A percentile compares a stretch with the other conserved stretches of the same genome.
These are phyloP conservation scores for Cystofilobasidium ferigula DNA, from an alignment of 768 basidiomycete species.

Conservation along the genomic window DNA sequence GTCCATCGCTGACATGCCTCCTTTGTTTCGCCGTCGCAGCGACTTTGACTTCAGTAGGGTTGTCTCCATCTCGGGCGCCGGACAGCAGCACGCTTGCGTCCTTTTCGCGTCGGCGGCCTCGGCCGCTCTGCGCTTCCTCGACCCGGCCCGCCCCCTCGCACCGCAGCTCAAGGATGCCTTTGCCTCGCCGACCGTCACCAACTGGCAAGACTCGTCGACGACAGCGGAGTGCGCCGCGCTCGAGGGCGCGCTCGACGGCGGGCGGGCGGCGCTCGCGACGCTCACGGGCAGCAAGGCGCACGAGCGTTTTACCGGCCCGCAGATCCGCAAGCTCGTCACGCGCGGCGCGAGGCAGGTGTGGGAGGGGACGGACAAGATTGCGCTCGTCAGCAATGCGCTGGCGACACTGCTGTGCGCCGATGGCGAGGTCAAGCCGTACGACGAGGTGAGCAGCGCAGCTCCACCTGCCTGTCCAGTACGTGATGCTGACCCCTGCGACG, in stretches of 20 bases:
- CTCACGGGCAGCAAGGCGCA: conserved; percentile 73
- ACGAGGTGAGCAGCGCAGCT: conserved; percentile 45
- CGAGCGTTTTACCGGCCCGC: conserved; percentile 76
- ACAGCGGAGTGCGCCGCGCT: conserved; percentile 59
- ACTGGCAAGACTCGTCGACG: conserved; percentile 88
- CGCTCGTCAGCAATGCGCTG: conserved; percentile 71
- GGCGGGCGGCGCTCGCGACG: conserved; percentile 59
- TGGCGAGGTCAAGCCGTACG: conserved; percentile 64
- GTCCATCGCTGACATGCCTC: neutral
- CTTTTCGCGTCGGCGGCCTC: conserved; percentile 42
- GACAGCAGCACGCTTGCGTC: conserved; percentile 48
- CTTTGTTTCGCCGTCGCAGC: neutral
- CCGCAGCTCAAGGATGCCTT: conserved; percentile 61
- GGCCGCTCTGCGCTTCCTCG: neutral
- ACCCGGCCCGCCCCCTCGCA: conserved; percentile 42
- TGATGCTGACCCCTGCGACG: neutral
- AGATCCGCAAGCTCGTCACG: conserved; percentile 58
- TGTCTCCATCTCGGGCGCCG: conserved; percentile 61
- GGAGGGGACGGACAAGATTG: conserved; percentile 46
- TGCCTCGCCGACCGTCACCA: conserved; percentile 57
- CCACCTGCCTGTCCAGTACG: neutral
- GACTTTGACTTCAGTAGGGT: conserved; percentile 46
- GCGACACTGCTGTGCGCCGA: conserved; percentile 61
- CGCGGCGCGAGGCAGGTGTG: conserved; percentile 28
- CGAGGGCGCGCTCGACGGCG: conserved; percentile 54